phyloP scores from a whole-genome alignment of 2,329 filamentous ascomycete species.

The Ceratocystiopsis minuta region DNA sequence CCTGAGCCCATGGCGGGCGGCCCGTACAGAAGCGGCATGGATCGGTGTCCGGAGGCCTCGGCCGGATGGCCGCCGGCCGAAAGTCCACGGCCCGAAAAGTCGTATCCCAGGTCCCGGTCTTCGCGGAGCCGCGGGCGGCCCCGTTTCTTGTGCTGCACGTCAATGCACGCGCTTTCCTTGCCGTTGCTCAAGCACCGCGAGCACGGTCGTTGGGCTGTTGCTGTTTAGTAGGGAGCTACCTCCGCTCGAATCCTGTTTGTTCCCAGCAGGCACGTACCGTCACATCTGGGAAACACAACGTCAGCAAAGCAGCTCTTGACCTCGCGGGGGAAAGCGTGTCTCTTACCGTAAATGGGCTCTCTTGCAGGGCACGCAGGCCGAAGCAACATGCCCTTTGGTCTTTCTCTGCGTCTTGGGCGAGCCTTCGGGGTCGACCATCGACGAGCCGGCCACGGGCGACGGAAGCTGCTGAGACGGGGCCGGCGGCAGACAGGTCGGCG shows the following conservation, averaged over 20 bases:
- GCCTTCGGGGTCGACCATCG: constrained; percentile 20
- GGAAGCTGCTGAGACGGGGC: constrained; percentile 15
- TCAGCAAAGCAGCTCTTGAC: too few relatives aligned
- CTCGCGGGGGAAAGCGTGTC: too few relatives aligned
- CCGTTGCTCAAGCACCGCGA: constrained; percentile 60
- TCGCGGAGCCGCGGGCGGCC: constrained; percentile 62
- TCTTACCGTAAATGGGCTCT: constrained; percentile 56
- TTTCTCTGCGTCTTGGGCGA: constrained; percentile 47
- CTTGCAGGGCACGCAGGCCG: constrained; percentile 73
- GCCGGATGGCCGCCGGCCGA: constrained; percentile 23
- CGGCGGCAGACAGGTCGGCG: too few relatives aligned
- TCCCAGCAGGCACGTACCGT: constrained; percentile 3
- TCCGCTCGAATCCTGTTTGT: too few relatives aligned
- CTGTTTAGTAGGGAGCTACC: too few relatives aligned
- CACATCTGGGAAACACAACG: constrained; percentile 2
- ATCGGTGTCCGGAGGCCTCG: constrained; percentile 29
- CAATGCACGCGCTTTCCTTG: constrained; percentile 63
- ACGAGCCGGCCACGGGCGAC: constrained; percentile 19
- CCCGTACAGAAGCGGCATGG: constrained; percentile 29
- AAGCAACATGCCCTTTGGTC: constrained; percentile 67
- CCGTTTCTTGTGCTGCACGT: constrained; percentile 75
- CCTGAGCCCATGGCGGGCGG: constrained; percentile 22
- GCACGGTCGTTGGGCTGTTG: constrained; percentile 54
- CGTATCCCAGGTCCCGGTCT: constrained; percentile 43
- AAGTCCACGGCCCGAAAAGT: constrained; percentile 26